phyloP scores from a whole-genome alignment of 1,139 yeast genomes.

The Protomyces lactucae-debilis region DNA sequence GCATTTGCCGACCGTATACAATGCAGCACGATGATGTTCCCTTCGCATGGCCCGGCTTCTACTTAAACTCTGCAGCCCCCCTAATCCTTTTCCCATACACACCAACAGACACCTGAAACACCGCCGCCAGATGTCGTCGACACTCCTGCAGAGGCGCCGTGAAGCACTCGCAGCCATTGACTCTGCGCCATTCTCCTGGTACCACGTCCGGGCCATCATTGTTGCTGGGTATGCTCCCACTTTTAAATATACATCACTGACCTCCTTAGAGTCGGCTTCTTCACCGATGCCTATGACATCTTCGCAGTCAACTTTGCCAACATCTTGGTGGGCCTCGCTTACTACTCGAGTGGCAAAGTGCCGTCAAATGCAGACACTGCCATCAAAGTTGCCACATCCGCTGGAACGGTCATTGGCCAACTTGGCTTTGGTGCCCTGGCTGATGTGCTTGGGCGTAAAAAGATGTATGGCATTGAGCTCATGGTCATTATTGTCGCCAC shows the following conservation, averaged over 20 bases:
- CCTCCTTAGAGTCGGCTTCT: slow-evolving; percentile 60
- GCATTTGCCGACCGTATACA: no score
- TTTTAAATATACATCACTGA: no score
- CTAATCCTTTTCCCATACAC: no score
- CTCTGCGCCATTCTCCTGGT: slow-evolving; percentile 79
- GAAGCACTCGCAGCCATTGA: slow-evolving; percentile 84
- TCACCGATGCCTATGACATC: slow-evolving; percentile 88
- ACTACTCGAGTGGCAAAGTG: slow-evolving; percentile 46
- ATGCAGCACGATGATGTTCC: no score
- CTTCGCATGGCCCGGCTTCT: no score
- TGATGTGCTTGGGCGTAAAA: slow-evolving; percentile 76
- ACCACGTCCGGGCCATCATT: slow-evolving; percentile 76
- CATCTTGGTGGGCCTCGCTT: slow-evolving; percentile 48
- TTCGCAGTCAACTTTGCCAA: slow-evolving; percentile 30
- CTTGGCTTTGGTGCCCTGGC: slow-evolving; percentile 74
- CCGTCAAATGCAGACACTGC: slow-evolving; percentile 69
- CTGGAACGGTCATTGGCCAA: slow-evolving; percentile 88
- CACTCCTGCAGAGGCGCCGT: slow-evolving; percentile 52
- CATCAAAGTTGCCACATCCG: slow-evolving; percentile 82
- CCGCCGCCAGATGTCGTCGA: no score
- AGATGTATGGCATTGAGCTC: slow-evolving; percentile 77
- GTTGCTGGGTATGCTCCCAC: slow-evolving; percentile 57
- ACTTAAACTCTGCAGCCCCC: no score
- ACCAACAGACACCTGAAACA: no score
- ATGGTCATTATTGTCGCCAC: slow-evolving; percentile 77